Conservation (phyloP, 805 yeast genomes). For the Spathaspora arborariae region DNA sequence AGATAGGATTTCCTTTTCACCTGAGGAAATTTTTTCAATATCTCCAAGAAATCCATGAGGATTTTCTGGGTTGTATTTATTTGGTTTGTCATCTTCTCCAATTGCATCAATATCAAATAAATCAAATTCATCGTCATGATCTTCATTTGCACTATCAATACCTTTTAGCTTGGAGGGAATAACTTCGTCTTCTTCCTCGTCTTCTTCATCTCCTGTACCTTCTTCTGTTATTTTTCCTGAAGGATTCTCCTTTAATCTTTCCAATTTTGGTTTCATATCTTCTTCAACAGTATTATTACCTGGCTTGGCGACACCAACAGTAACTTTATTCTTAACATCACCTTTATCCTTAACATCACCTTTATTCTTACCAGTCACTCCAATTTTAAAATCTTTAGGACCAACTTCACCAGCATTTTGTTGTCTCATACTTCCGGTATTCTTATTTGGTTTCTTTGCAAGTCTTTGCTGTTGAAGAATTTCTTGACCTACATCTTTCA, state of each 20-base stretch:
- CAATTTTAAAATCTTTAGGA: not conserved
- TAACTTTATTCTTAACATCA: too few species aligned
- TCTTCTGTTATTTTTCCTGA: not conserved
- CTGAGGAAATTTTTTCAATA: conserved; percentile 14
- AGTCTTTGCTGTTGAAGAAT: not conserved
- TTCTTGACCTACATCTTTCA: not conserved
- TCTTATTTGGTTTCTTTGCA: not conserved
- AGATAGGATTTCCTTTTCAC: conserved; percentile 13
- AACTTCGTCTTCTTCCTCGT: not conserved
- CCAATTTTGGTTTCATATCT: not conserved
- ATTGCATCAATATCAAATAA: conserved; percentile 1
- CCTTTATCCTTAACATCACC: not conserved
- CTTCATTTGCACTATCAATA: not conserved
- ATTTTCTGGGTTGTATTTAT: conserved; percentile 12
- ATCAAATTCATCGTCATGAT: conserved; percentile 2
- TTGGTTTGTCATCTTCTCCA: conserved; percentile 1
- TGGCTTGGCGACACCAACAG: not conserved
- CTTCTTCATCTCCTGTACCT: conserved; percentile 3
- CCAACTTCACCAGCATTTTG: not conserved
- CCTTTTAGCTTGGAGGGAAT: not conserved
- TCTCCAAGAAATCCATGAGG: conserved; percentile 23
- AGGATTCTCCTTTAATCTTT: not conserved
- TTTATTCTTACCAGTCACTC: not conserved
- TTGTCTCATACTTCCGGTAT: not conserved
- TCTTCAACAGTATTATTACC: not conserved